phyloP scores from a whole-genome alignment of 2,329 filamentous ascomycete genomes.

The Exophiala sideris region DNA sequence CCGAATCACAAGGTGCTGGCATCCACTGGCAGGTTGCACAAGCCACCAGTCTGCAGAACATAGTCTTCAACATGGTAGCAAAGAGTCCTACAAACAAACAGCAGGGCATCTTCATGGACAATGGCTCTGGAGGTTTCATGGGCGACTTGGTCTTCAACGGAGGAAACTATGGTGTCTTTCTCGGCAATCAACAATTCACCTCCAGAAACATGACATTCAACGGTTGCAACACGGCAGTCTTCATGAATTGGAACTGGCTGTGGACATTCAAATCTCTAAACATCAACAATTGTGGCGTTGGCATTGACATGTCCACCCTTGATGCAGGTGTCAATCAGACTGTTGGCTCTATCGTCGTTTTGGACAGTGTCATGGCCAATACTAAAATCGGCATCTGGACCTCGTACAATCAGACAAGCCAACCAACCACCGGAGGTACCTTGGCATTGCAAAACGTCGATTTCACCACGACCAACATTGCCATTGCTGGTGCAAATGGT shows the following conservation, averaged over 20 bases:
- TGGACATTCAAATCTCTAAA: conserved; percentile 75
- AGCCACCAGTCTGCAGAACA: conserved; percentile 75
- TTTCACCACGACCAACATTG: conserved; percentile 66
- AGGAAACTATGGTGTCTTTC: conserved; percentile 71
- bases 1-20: conserved; percentile 56
- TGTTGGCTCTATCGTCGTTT: conserved; percentile 78
- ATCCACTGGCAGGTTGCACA: conserved; percentile 88
- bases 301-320: conserved; percentile 69
- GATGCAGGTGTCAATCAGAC: conserved; percentile 60
- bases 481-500: conserved; percentile 60
- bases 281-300: conserved; percentile 72
- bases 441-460: conserved; percentile 88
- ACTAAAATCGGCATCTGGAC: conserved; percentile 75
- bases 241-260: conserved; percentile 89
- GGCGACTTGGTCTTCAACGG: conserved; percentile 79
- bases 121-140: conserved; percentile 78
- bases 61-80: conserved; percentile 73
- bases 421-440: conserved; percentile 70
- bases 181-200: conserved; percentile 86
- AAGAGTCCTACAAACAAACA: conserved; percentile 66
- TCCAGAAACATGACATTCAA: conserved; percentile 80
- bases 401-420: conserved; percentile 61
- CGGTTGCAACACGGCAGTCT: conserved; percentile 76
- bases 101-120: conserved; percentile 79
- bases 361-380: conserved; percentile 76